Percentiles rank a stretch among this genome's conserved stretches.
Evolutionary conservation across 305 asterid species (phyloP).

Genomic region (Fraxinus dipetala): DNA sequence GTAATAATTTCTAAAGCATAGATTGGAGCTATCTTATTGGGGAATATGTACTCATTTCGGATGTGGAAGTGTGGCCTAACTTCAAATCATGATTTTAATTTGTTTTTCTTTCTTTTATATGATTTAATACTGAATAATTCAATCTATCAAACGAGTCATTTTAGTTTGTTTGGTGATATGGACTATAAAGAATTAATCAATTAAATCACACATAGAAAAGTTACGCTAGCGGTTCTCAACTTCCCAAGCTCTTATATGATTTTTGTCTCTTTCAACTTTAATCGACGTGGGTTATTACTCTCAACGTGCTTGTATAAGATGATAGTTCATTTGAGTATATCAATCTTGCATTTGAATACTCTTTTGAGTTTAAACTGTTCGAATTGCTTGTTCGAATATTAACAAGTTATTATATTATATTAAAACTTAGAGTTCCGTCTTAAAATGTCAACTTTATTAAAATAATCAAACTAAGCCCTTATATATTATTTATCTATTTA

Average conservation of each 20-base stretch:
- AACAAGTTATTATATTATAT: too few relatives aligned
- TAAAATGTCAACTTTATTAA: too few relatives aligned
- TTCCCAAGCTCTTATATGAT: not conserved
- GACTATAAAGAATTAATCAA: too few relatives aligned
- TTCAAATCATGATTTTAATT: too few relatives aligned
- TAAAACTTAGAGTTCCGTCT: too few relatives aligned
- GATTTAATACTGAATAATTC: not conserved
- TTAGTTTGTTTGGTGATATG: not conserved
- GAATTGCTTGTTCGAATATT: too few relatives aligned
- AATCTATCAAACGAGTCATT: not conserved
- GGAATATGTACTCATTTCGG: not conserved
- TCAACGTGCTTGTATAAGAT: not conserved
- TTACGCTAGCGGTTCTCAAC: not conserved
- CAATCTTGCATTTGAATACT: too few relatives aligned
- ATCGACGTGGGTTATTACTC: not conserved
- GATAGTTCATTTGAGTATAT: not conserved
- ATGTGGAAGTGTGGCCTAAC: not conserved
- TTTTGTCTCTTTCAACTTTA: too few relatives aligned
- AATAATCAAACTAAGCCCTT: not conserved
- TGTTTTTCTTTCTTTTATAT: too few relatives aligned
- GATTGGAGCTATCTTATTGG: not conserved
- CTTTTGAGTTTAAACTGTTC: too few relatives aligned
- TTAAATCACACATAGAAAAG: too few relatives aligned
- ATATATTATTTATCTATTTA: too few relatives aligned
- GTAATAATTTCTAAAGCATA: not conserved